These are phyloP conservation scores for Endotrypanum monterogeii DNA, from an alignment of 208 protist genomes.

Conservation along the genomic window DNA sequence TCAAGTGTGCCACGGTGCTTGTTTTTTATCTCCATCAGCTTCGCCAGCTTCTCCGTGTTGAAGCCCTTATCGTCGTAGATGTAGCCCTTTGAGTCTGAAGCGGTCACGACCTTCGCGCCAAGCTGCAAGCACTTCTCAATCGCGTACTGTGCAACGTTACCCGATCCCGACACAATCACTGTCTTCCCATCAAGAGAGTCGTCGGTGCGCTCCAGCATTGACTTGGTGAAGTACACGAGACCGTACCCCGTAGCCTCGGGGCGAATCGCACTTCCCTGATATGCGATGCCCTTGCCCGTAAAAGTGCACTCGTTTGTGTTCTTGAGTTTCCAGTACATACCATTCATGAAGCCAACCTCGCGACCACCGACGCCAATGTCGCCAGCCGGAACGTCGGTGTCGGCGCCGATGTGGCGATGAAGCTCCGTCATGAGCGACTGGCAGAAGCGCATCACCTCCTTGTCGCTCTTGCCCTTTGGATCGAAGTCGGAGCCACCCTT, in stretches of 20 bases:
- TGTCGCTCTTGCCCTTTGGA: constrained; percentile 91
- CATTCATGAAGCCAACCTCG: constrained; percentile 94
- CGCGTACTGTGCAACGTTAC: constrained; percentile 92
- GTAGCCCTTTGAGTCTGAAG: constrained; percentile 85
- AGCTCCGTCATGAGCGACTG: constrained; percentile 92
- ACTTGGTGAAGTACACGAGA: constrained; percentile 86
- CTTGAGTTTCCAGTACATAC: constrained; percentile 88
- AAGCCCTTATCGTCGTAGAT: constrained; percentile 86
- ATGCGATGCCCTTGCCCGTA: constrained; percentile 91
- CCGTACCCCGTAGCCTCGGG: constrained; percentile 96
- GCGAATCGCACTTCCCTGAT: constrained; percentile 91
- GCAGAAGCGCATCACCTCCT: constrained; percentile 95
- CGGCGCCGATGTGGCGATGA: constrained; percentile 83
- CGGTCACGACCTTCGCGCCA: constrained; percentile 83
- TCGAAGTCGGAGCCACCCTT: constrained; percentile 96
- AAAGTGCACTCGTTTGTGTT: constrained; percentile 87
- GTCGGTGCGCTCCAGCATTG: constrained; percentile 71
- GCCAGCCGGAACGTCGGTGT: constrained; percentile 94
- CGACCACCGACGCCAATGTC: constrained; percentile 94
- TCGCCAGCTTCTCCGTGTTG: constrained; percentile 64
- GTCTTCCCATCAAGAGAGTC: constrained; percentile 73
- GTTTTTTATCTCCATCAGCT: constrained; percentile 80
- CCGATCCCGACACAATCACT: constrained; percentile 83
- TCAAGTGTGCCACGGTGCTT: constrained; percentile 50
- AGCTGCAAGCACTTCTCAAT: constrained; percentile 84